Base-by-base conservation (phyloP, 176 grass and related monocot species). In the Luzula sylvatica region DNA sequence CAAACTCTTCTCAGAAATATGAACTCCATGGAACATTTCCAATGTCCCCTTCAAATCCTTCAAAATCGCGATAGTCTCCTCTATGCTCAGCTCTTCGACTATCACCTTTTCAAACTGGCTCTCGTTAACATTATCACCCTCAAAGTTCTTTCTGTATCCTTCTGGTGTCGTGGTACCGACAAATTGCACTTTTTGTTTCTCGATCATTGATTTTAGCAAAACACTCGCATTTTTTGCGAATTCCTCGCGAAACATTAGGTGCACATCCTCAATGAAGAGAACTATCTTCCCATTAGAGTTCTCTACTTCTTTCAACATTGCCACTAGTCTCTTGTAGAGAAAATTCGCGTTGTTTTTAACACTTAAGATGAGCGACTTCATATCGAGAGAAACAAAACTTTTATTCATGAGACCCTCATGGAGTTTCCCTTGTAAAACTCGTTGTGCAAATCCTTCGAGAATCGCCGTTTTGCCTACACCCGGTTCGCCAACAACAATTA, bases 221-320 rank as follows among this genome's bases (percentile, higher is more conserved):
- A 69, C 73, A 8, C 78, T 59, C n/a, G 70, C 83, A 52, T 82
- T 79, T 69, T 78, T 87, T 39, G 73, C 76, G 0, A 68, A 57
- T 20, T 24, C 26, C 12, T 81, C 83, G 17, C 60, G 42, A 24
- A 87, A 79, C 26, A 87, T 75, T 2, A 82, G 74, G 47, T 87
- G 83, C 4, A 87, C 71, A 56, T 87, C 83, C 25, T 87, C 75
- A 15, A 87, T 78, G 58, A 87, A 87, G 15, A 87, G 63, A n/a
- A 87, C 81, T 16, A 87, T 79, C 73, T 71, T 87, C 2, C 83
- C 83, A 6, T 78, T 67, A 18, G 78, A 74, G 7, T 73, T 75
- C 44, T 87, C 83, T 3, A 75, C 73, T 65, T 87, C 83, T 62
- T 87, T 87, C 15, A 87, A 75, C 50, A 87, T 75, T 2, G 78